These are phyloP conservation scores for Spinacia oleracea DNA, from an alignment of 179 eudicot species.

Conservation along the genomic window DNA sequence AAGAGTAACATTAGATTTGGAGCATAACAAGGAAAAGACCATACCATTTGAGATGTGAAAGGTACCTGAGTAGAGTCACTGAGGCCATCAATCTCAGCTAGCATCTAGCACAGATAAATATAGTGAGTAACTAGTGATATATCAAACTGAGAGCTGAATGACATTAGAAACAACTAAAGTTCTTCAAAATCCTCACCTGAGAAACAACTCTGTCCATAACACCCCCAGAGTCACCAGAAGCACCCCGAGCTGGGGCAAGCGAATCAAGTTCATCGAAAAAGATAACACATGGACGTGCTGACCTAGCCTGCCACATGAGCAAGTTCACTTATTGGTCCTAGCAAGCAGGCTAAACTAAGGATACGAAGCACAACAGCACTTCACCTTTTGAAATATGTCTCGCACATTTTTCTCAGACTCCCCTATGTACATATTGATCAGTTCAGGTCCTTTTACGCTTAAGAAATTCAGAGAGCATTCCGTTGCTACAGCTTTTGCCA, in stretches of 20 bases:
- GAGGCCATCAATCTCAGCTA: slow-evolving; percentile 97
- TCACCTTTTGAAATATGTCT: slow-evolving; percentile 96
- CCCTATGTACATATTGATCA: slow-evolving; percentile 99
- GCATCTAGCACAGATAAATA: slow-evolving; percentile 62
- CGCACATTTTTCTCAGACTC: slow-evolving; percentile 95
- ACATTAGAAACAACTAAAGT: slow-evolving; percentile 10
- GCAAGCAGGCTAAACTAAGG: background rate
- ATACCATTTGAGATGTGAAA: background rate
- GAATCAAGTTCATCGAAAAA: slow-evolving; percentile 99
- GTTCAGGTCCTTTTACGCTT: slow-evolving; percentile 96
- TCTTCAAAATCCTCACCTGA: slow-evolving; percentile 54
- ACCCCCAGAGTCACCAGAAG: slow-evolving; percentile 98
- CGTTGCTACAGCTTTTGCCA: slow-evolving; percentile 99
- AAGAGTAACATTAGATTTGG: background rate
- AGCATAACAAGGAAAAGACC: slow-evolving; percentile 9
- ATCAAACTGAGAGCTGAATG: background rate
- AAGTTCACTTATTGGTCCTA: slow-evolving; percentile 12
- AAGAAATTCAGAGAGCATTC: slow-evolving; percentile 95
- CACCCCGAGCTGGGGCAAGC: slow-evolving; percentile 98
- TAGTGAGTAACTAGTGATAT: slow-evolving; percentile 8
- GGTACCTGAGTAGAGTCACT: slow-evolving; percentile 88
- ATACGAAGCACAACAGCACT: background rate
- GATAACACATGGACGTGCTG: slow-evolving; percentile 96
- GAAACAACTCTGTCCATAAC: slow-evolving; percentile 99
- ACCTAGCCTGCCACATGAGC: slow-evolving; percentile 65